Evolutionary conservation across 1,284 basidiomycete species (phyloP), one percentile per base, ranked within the genome.

Genomic region (Inonotus hispidus): DNA sequence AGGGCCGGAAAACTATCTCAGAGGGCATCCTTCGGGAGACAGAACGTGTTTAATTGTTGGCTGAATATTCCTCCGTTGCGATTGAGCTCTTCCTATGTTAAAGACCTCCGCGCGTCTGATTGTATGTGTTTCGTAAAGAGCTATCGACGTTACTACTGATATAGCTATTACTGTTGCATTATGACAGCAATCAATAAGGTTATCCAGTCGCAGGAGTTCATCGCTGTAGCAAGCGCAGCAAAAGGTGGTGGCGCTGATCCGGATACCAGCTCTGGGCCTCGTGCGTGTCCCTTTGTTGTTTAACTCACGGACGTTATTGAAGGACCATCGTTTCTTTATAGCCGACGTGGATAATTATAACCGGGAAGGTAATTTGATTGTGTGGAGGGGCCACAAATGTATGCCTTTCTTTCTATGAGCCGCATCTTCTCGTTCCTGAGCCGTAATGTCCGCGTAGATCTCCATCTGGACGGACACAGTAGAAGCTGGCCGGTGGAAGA

Each of bases 201-300:
- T 19, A 53, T 50, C 8, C 62, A 63, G 38, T 63, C 59, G 3
- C 29, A 53, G 32, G 54, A 53, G 11, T 32, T 52, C 21, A 56
- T 63, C 43, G 62, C 62, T n/a, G 54, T 60, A 19, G 58, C 58
- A 16, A 60, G 59, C 38, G 53, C 62, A 25, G 39, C 58, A 10
- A 56, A 53, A 16, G 62, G 62, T 6, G 62, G 62, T 29, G 46
- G 19, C 14, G 35, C 53, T 10, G 59, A 63, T 52, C 37, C 55
- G 19, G 45, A 32, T 16, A 29, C 16, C 5, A 52, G 27, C 25
- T 52, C 50, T 11, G 27, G 50, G 27, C 16, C 50, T 2, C 50
- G 50, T 52, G 27, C 21, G 50, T 35, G 23, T 23, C 7, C 29
- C 11, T 16, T 29, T 27, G 38, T 29, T 37, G 37, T 21, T 59